Evolutionary conservation across 495 filamentous ascomycete species (phyloP).

Genomic region (Durotheca rogersii): DNA sequence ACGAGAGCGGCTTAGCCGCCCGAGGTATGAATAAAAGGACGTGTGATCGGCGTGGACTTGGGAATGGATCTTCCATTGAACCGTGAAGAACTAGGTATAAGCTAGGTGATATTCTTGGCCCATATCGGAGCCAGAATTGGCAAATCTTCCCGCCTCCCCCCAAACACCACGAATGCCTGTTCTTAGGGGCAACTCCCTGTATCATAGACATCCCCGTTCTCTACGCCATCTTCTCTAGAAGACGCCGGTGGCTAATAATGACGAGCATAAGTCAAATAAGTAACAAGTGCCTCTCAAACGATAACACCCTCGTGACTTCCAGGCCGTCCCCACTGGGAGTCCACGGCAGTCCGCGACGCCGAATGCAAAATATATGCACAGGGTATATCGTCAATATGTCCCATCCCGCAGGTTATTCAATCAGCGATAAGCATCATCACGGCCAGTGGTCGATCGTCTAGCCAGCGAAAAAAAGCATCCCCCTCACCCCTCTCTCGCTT

Average conservation of each 20-base stretch:
- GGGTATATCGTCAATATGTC: slow-evolving; percentile 33
- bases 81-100: slow-evolving; percentile 18
- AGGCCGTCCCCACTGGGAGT: slow-evolving; percentile 6
- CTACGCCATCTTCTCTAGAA: slow-evolving; percentile 11
- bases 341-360: slow-evolving; percentile 31
- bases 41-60: slow-evolving; percentile 4
- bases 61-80: slow-evolving; percentile 6
- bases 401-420: slow-evolving; percentile 29
- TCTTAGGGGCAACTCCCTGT: slow-evolving; percentile 23
- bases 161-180: slow-evolving; percentile 27
- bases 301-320: slow-evolving; percentile 1
- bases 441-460: slow-evolving; percentile 1
- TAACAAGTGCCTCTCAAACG: no score
- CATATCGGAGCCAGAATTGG: slow-evolving; percentile 13
- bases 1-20: background rate
- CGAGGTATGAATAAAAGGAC: background rate
- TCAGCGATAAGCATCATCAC: background rate
- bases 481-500: no score
- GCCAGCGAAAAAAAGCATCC: no score
- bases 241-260: slow-evolving; percentile 5
- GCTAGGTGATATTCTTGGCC: slow-evolving; percentile 31
- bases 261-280: background rate
- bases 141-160: no score
- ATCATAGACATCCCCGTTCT: slow-evolving; percentile 17
- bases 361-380: slow-evolving; percentile 37